Base-by-base conservation (phyloP, 1,284 basidiomycete genomes). In the Naganishia albida region DNA sequence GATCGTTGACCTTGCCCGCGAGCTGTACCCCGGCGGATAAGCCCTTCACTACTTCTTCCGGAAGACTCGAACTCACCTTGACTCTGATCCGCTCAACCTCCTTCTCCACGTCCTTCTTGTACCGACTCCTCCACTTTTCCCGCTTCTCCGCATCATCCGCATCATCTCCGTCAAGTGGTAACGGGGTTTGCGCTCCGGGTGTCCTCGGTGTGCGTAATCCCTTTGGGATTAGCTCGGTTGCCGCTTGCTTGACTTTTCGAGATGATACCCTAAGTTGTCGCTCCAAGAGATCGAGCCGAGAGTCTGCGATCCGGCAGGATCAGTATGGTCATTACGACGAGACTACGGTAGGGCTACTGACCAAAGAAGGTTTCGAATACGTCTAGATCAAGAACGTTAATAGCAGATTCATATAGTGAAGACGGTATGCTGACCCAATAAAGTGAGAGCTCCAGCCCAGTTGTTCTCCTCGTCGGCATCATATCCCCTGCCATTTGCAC, bases 281-380 rank as follows among this genome's bases (percentile, higher is more conserved):
- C 74, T 95, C 91, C 42, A 94, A 81, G 1, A 96, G 84, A 77
- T 96, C 93, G 68, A 96, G 82, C 69, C 90, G 87, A 2, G 93
- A 92, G 78, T 95, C 91, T 78, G 64, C 3, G 12, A 44, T 4
- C 13, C 26, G 6, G 23, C 38, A 39, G 28, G 30, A 46, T 30
- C 18, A 62, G 42, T 39, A 20, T 25, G 15, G 20, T 12, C 7
- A 26, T 16, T 18, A 6, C 7, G n/a, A 44, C 13, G 39, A n/a
- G 26, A 20, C 16, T 18, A 62, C 73, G 43, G 4, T 4, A 6
- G 34, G 10, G 34, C 6, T 10, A 10, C 34, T 34, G 52, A 76
- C 75, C 78, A 42, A 80, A 80, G 68, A 78, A 80, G 0, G 78
- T 80, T 70, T 80, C 78, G n/a, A 77, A 71, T 0, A 79, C 77